phyloP scores from a whole-genome alignment of 495 filamentous ascomycete species.

The Neurospora sp. region DNA sequence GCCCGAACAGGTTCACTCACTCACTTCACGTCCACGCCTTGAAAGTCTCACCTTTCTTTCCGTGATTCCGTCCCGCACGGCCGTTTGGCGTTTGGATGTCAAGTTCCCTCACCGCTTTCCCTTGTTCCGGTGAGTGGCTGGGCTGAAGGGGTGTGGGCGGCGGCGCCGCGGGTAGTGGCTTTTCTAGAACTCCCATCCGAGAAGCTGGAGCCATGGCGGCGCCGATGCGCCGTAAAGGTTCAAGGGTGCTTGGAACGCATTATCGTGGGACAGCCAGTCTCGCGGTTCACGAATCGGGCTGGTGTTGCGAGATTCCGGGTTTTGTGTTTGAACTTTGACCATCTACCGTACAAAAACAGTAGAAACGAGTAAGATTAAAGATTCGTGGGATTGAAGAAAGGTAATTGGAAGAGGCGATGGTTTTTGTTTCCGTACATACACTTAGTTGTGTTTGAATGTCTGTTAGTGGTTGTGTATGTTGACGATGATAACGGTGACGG shows the following conservation, averaged over 20 bases:
- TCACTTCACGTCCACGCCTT: background rate
- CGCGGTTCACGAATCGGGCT: background rate
- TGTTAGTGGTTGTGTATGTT: background rate
- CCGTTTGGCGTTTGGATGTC: background rate
- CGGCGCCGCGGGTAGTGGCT: background rate
- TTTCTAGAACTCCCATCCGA: background rate
- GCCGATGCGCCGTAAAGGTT: background rate
- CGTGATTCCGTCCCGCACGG: background rate
- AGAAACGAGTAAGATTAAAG: background rate
- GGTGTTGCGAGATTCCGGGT: background rate
- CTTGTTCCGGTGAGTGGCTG: background rate
- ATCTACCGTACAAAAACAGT: background rate
- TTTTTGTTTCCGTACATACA: background rate
- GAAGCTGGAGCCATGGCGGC: background rate
- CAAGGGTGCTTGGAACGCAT: background rate
- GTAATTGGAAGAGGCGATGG: background rate
- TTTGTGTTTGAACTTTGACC: background rate
- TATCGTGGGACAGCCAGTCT: background rate
- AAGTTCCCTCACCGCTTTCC: background rate
- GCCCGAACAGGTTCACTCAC: background rate
- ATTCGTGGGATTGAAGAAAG: background rate
- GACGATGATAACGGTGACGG: background rate
- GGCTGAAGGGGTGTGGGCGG: background rate
- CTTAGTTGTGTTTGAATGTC: background rate
- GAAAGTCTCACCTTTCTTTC: background rate